Evolutionary conservation across 352 stramenopile species (phyloP).

Genomic region (Globisporangium polare): DNA sequence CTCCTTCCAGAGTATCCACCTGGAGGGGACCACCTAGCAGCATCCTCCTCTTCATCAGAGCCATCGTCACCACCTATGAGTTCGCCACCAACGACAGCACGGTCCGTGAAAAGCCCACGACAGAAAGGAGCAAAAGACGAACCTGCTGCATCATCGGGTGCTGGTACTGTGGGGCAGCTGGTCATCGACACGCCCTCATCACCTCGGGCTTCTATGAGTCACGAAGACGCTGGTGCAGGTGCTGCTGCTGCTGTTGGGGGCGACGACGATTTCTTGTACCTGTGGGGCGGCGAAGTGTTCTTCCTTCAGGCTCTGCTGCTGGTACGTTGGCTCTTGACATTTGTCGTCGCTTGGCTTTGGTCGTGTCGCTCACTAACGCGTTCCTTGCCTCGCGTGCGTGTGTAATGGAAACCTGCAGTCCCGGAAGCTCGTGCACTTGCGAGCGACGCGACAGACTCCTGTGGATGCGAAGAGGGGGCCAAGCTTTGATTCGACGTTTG

Average conservation of each 20-base stretch:
- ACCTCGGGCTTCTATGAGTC: background rate
- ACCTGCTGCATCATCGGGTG: background rate
- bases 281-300: conserved; percentile 61
- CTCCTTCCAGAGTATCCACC: conserved; percentile 26
- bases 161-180: background rate
- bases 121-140: conserved; percentile 13
- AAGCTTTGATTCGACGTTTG: conserved; percentile 35
- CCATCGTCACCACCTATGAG: background rate
- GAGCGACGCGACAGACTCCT: conserved; percentile 5
- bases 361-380: background rate
- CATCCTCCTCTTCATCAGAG: background rate
- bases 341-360: background rate
- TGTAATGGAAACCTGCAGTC: conserved; percentile 17
- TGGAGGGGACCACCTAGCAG: background rate
- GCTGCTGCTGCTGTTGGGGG: background rate
- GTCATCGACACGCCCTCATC: background rate
- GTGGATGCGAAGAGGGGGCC: conserved; percentile 30
- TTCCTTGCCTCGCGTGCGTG: background rate
- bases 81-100: conserved; percentile 25
- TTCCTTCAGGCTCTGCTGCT: conserved; percentile 49
- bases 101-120: conserved; percentile 29
- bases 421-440: conserved; percentile 26
- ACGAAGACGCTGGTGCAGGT: background rate
- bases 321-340: conserved; percentile 20
- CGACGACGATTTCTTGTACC: conserved; percentile 53